These are phyloP conservation scores for Scheffersomyces parashehatae DNA, from an alignment of 1,139 yeast species.

Conservation along the genomic window DNA sequence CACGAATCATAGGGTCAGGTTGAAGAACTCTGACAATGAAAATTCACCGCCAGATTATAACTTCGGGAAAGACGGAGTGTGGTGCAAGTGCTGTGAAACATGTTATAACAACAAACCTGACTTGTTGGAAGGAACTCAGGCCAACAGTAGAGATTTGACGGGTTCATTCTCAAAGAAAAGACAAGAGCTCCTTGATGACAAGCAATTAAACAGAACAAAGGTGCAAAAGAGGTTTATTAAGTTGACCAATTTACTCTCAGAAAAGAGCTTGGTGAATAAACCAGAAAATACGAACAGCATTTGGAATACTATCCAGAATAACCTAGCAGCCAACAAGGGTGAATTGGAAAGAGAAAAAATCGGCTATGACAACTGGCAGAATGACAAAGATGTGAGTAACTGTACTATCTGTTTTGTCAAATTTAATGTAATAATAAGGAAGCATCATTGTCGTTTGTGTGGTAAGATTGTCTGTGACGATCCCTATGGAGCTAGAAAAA, in stretches of 20 bases:
- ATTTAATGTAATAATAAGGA: constrained; percentile 64
- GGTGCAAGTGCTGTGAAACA: constrained; percentile 68
- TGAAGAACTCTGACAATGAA: constrained; percentile 32
- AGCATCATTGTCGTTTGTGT: constrained; percentile 88
- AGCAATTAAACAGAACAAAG: constrained; percentile 53
- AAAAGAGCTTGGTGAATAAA: constrained; percentile 15
- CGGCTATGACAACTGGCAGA: constrained; percentile 59
- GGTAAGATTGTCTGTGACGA: constrained; percentile 83
- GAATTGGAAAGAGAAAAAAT: constrained; percentile 53
- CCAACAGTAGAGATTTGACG: constrained; percentile 47
- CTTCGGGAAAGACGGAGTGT: constrained; percentile 45
- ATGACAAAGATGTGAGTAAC: constrained; percentile 46
- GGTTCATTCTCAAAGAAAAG: constrained; percentile 43
- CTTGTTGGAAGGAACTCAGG: constrained; percentile 42
- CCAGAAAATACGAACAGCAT: constrained; percentile 15
- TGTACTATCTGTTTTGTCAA: constrained; percentile 66
- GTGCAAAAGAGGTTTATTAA: constrained; percentile 66
- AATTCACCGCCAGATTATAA: constrained; percentile 40
- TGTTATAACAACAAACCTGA: constrained; percentile 65
- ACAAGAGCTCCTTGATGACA: constrained; percentile 36
- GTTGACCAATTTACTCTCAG: constrained; percentile 26
- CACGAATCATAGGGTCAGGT: constrained; percentile 52
- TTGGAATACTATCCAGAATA: constrained; percentile 11
- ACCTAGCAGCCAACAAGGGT: constrained; percentile 10
- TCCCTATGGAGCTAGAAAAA: constrained; percentile 29